Evolutionary conservation across 768 basidiomycete species (phyloP).

Genomic region (Boletus tomentosulus): DNA sequence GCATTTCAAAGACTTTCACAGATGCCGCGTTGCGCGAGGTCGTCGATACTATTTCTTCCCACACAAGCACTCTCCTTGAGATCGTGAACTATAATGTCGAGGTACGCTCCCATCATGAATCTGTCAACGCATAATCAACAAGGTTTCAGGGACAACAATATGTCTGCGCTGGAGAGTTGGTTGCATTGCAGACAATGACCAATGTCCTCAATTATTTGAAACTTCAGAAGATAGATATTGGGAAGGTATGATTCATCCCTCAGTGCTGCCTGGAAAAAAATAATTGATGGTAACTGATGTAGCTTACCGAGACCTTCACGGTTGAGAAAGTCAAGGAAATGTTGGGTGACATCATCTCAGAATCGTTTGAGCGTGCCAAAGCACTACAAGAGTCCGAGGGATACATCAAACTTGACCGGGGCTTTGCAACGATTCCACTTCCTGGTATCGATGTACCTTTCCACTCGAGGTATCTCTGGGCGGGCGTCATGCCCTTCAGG

Average conservation of each 20-base stretch:
- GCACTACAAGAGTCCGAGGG: slow-evolving; percentile 81
- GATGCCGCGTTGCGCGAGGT: slow-evolving; percentile 96
- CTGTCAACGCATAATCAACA: neutral
- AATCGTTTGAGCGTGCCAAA: slow-evolving; percentile 69
- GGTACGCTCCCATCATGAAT: slow-evolving; percentile 38
- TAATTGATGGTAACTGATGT: neutral
- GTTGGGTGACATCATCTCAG: slow-evolving; percentile 86
- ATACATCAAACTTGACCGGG: slow-evolving; percentile 91
- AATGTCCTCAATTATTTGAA: slow-evolving; percentile 97
- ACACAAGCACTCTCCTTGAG: slow-evolving; percentile 81
- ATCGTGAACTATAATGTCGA: slow-evolving; percentile 97
- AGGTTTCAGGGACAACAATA: slow-evolving; percentile 90
- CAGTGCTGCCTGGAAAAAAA: neutral
- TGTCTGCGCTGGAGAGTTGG: slow-evolving; percentile 95
- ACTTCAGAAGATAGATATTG: slow-evolving; percentile 91
- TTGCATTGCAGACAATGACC: slow-evolving; percentile 89
- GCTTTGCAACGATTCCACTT: slow-evolving; percentile 92
- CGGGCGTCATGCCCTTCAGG: slow-evolving; percentile 95
- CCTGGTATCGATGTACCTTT: slow-evolving; percentile 99
- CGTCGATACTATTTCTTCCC: slow-evolving; percentile 81
- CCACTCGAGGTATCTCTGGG: slow-evolving; percentile 99
- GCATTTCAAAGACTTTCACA: slow-evolving; percentile 91
- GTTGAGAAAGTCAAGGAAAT: slow-evolving; percentile 96
- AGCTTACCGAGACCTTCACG: slow-evolving; percentile 85
- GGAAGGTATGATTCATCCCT: slow-evolving; percentile 50